Evolutionary conservation across 2,329 filamentous ascomycete genomes (phyloP).

Genomic region (Xylaria sp.): DNA sequence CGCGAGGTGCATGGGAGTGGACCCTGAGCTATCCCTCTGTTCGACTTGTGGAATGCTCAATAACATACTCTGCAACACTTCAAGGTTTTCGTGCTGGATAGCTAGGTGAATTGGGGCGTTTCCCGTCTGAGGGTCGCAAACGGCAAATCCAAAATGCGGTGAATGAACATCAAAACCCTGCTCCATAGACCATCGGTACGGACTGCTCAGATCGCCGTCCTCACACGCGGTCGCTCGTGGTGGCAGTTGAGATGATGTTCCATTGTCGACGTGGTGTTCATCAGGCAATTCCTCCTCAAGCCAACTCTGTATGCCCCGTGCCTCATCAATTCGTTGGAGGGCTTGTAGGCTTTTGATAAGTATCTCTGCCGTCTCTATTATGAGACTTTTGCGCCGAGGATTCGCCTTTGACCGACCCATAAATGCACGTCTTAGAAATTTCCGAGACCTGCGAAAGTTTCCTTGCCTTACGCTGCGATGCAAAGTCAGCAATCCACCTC

Average conservation of each 20-base stretch:
- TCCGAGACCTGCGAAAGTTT: constrained; percentile 37
- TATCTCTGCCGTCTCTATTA: constrained; percentile 43
- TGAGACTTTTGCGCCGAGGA: constrained; percentile 30
- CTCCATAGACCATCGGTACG: constrained; percentile 45
- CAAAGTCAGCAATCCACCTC: background rate
- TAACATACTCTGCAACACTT: constrained; percentile 45
- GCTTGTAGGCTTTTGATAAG: constrained; percentile 42
- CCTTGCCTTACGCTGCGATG: constrained; percentile 28
- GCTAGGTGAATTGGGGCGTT: constrained; percentile 45
- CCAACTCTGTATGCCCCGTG: constrained; percentile 43
- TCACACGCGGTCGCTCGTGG: constrained; percentile 19
- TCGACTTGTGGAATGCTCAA: constrained; percentile 39
- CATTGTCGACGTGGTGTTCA: constrained; percentile 2
- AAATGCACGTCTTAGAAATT: constrained; percentile 42
- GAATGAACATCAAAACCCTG: constrained; percentile 44
- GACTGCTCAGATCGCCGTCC: constrained; percentile 27
- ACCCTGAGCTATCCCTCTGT: constrained; percentile 37
- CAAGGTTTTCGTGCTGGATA: constrained; percentile 40
- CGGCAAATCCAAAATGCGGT: constrained; percentile 43
- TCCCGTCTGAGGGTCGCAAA: constrained; percentile 36
- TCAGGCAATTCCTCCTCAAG: constrained; percentile 34
- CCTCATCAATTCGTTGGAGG: constrained; percentile 43
- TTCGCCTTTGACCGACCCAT: constrained; percentile 38
- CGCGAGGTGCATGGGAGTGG: constrained; percentile 47
- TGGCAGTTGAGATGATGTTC: constrained; percentile 5